Evolutionary conservation across 129 eudicot species (phyloP).

Genomic region (Flaveria sonorensis): DNA sequence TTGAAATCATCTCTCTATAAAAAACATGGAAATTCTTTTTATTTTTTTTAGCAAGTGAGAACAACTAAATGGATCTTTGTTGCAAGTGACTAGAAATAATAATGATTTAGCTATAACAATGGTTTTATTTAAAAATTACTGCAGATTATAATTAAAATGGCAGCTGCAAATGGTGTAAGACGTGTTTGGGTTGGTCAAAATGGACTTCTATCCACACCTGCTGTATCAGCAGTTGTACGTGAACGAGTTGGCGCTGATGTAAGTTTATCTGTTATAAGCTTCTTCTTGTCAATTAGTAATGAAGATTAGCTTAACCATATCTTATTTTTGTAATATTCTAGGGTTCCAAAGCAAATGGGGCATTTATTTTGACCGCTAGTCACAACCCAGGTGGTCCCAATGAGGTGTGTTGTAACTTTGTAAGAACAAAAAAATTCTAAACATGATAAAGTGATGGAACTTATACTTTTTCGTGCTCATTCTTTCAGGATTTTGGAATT

Average conservation of each 20-base stretch:
- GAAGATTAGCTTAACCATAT: constrained; percentile 6
- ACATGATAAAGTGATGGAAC: neutral
- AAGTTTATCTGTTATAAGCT: constrained; percentile 42
- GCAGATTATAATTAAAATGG: constrained; percentile 93
- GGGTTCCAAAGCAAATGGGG: constrained; percentile 97
- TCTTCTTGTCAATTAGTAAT: neutral
- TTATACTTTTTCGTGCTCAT: constrained; percentile 8
- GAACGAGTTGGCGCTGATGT: constrained; percentile 90
- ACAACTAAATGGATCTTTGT: constrained; percentile 13
- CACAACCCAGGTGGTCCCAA: constrained; percentile 99
- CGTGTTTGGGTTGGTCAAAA: constrained; percentile 96
- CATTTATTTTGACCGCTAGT: constrained; percentile 94
- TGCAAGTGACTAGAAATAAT: constrained; percentile 3
- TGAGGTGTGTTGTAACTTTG: constrained; percentile 58
- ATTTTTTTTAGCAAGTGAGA: neutral
- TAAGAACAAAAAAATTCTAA: neutral
- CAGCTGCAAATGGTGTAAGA: constrained; percentile 96
- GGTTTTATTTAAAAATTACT: constrained; percentile 7
- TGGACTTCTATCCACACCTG: constrained; percentile 93
- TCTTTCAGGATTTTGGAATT: constrained; percentile 88
- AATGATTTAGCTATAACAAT: neutral
- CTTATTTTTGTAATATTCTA: constrained; percentile 18
- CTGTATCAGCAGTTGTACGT: constrained; percentile 94
- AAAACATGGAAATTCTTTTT: neutral
- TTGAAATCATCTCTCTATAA: neutral